These are phyloP conservation scores for Biscutella auriculata DNA, from an alignment of 441 rosid genomes.

Conservation along the genomic window DNA sequence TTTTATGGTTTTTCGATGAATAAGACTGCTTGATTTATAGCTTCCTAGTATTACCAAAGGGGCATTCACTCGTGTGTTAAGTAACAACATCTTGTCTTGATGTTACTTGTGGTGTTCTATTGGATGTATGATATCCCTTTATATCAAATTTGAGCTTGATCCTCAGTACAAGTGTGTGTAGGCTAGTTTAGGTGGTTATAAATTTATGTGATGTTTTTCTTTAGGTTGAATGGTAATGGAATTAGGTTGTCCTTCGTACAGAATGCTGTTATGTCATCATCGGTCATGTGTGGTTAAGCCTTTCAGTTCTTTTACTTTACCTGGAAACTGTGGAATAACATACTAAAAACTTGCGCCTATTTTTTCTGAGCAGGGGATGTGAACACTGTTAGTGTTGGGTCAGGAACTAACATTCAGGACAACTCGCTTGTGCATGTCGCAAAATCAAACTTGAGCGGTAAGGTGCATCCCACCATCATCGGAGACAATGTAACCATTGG, in stretches of 20 bases:
- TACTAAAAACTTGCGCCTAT: neutral
- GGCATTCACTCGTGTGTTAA: neutral
- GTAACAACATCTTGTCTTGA: neutral
- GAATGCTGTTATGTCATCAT: neutral
- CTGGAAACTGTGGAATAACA: neutral
- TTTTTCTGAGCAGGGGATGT: conserved; percentile 53
- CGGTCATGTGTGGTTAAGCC: neutral
- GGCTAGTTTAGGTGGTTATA: too few relatives aligned
- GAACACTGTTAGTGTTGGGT: conserved; percentile 68
- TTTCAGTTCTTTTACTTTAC: neutral
- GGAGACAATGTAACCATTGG: conserved; percentile 92
- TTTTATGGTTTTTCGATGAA: neutral
- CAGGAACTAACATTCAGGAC: conserved; percentile 91
- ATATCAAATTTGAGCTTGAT: neutral
- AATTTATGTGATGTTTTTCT: too few relatives aligned
- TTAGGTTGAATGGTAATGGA: too few relatives aligned
- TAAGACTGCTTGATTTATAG: neutral
- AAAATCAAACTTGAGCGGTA: conserved; percentile 85
- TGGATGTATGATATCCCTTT: neutral
- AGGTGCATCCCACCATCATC: conserved; percentile 68
- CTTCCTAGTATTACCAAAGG: neutral
- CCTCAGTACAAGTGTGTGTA: neutral
- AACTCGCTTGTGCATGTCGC: conserved; percentile 92
- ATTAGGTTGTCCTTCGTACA: neutral
- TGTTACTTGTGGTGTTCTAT: neutral